These are phyloP conservation scores for Termitomyces sp. DNA, from an alignment of 768 basidiomycete genomes.

Conservation along the genomic window DNA sequence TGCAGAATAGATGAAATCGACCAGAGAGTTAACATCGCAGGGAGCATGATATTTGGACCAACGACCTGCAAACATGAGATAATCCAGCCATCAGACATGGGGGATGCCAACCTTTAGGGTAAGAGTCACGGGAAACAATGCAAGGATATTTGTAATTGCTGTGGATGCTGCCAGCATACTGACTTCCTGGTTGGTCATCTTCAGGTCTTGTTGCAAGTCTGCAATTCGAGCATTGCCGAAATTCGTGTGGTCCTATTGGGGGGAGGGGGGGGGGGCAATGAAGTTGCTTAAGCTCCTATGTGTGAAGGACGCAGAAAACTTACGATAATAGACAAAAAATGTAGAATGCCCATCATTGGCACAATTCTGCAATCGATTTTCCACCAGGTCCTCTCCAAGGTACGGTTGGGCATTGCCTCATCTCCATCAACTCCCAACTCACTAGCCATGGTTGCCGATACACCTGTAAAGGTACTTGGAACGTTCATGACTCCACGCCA, in stretches of 20 bases:
- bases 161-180: conserved; percentile 45
- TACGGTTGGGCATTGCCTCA: background rate
- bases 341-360: conserved; percentile 31
- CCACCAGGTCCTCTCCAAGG: conserved; percentile 19
- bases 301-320: conserved; percentile 30
- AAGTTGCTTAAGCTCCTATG: conserved; percentile 25
- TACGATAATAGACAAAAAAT: conserved; percentile 35
- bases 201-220: conserved; percentile 52
- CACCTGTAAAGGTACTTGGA: too few relatives aligned
- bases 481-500: too few relatives aligned
- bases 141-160: conserved; percentile 50
- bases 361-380: conserved; percentile 34
- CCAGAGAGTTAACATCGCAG: conserved; percentile 8
- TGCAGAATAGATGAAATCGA: conserved; percentile 5
- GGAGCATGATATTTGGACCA: conserved; percentile 16
- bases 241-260: conserved; percentile 44
- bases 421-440: too few relatives aligned
- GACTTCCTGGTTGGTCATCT: conserved; percentile 47
- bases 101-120: conserved; percentile 41
- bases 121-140: conserved; percentile 60
- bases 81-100: background rate
- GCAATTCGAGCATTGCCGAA: conserved; percentile 58
- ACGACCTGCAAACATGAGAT: conserved; percentile 1
- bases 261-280: too few relatives aligned
- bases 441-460: too few relatives aligned